Conservation (phyloP, 495 filamentous ascomycete genomes). For the Achaetomiella virescens region DNA sequence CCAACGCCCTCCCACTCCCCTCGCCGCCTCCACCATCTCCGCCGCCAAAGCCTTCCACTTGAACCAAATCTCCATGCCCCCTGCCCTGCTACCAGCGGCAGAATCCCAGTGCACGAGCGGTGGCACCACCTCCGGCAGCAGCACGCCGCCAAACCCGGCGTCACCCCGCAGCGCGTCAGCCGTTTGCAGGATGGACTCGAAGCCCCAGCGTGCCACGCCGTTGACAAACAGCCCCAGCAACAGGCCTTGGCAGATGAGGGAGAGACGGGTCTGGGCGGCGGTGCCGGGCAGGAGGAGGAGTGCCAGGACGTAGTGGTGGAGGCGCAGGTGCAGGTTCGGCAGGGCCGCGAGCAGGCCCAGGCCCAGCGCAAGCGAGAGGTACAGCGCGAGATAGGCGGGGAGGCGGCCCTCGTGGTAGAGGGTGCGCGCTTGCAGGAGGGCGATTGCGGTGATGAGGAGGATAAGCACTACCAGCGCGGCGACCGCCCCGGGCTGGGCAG, state of each 20-base stretch:
- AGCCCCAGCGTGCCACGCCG: constrained; percentile 88
- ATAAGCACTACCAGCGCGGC: constrained; percentile 63
- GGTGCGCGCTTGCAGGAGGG: constrained; percentile 64
- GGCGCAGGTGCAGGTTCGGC: constrained; percentile 77
- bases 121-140: constrained; percentile 58
- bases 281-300: constrained; percentile 78
- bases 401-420: constrained; percentile 69
- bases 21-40: background rate
- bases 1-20: background rate
- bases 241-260: constrained; percentile 75
- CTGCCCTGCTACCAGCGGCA: background rate
- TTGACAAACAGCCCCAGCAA: constrained; percentile 88
- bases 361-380: constrained; percentile 50
- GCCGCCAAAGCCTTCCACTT: constrained; percentile 40
- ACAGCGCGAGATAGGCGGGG: constrained; percentile 65
- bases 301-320: constrained; percentile 93
- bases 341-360: constrained; percentile 62
- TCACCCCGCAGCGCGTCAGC: constrained; percentile 62
- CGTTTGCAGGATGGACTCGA: constrained; percentile 84
- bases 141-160: constrained; percentile 58
- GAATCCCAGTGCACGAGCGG: constrained; percentile 34
- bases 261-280: constrained; percentile 71
- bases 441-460: constrained; percentile 51
- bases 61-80: constrained; percentile 40
- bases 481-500: constrained; percentile 70